These are phyloP conservation scores for Chamaecrista fasciculata DNA, from an alignment of 306 rosid species.

Conservation along the genomic window DNA sequence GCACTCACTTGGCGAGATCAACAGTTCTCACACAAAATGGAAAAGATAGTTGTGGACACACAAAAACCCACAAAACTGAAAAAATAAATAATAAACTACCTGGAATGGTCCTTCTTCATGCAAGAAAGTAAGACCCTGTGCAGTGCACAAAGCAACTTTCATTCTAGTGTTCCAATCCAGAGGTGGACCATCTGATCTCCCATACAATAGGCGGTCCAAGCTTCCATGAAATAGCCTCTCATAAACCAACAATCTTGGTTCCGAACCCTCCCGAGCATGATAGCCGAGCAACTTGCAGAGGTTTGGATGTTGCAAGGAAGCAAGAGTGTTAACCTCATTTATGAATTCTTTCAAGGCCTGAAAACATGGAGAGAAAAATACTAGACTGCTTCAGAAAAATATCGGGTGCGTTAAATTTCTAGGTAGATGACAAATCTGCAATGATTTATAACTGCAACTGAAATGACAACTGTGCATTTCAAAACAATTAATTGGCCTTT, in stretches of 20 bases:
- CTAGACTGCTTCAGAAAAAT: conserved; percentile 20
- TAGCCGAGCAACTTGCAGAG: conserved; percentile 94
- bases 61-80: no score
- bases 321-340: conserved; percentile 69
- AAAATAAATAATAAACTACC: no score
- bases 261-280: conserved; percentile 87
- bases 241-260: conserved; percentile 77
- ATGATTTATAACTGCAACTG: not conserved
- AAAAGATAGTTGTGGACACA: conserved; percentile 7
- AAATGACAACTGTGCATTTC: not conserved
- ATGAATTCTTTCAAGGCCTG: conserved; percentile 92
- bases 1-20: conserved; percentile 17
- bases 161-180: conserved; percentile 97
- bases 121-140: conserved; percentile 95
- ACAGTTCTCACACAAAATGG: not conserved
- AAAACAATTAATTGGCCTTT: conserved; percentile 8
- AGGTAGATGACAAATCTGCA: not conserved
- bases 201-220: conserved; percentile 77
- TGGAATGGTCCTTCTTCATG: conserved; percentile 99
- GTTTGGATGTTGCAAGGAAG: conserved; percentile 91
- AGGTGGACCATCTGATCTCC: conserved; percentile 90
- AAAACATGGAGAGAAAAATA: conserved; percentile 12
- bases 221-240: conserved; percentile 95
- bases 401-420: not conserved
- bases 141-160: conserved; percentile 88